Evolutionary conservation across 768 basidiomycete species (phyloP).

Genomic region (Cantharellus anzutake): DNA sequence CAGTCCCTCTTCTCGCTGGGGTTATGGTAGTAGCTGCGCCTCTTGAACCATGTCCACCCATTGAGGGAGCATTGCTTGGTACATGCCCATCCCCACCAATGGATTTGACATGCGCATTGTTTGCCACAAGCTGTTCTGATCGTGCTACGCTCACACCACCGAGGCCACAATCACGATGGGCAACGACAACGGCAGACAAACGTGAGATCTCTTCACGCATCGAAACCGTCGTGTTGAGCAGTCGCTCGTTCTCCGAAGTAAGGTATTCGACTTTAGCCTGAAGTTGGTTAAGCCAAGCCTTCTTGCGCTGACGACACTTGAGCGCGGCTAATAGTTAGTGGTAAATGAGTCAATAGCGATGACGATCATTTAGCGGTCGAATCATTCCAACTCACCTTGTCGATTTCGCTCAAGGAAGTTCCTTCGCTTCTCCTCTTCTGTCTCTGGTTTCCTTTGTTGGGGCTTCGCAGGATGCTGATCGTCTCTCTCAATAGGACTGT

Average conservation of each 20-base stretch:
- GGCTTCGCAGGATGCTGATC: background rate
- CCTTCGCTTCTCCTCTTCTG: conserved; percentile 92
- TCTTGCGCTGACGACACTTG: conserved; percentile 98
- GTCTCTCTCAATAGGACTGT: background rate
- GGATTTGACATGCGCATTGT: background rate
- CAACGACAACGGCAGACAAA: conserved; percentile 26
- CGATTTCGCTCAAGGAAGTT: conserved; percentile 96
- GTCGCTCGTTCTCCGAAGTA: conserved; percentile 84
- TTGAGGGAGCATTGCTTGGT: background rate
- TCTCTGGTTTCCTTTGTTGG: conserved; percentile 59
- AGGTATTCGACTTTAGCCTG: conserved; percentile 90
- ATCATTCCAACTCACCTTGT: conserved; percentile 44
- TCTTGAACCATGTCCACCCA: background rate
- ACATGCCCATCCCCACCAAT: background rate
- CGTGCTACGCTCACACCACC: conserved; percentile 6
- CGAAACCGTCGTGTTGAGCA: conserved; percentile 67
- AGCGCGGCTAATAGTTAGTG: conserved; percentile 52
- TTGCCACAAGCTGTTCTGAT: background rate
- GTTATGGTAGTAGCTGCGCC: no score
- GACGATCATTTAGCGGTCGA: background rate
- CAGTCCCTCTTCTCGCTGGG: no score
- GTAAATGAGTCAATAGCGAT: background rate
- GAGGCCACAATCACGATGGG: conserved; percentile 22
- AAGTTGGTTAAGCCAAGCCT: conserved; percentile 85
- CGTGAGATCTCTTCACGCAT: conserved; percentile 86